A percentile compares a stretch with the other conserved stretches of the same genome.
Conservation (phyloP, 345 rosid genomes). For the Ailanthus altissimus region DNA sequence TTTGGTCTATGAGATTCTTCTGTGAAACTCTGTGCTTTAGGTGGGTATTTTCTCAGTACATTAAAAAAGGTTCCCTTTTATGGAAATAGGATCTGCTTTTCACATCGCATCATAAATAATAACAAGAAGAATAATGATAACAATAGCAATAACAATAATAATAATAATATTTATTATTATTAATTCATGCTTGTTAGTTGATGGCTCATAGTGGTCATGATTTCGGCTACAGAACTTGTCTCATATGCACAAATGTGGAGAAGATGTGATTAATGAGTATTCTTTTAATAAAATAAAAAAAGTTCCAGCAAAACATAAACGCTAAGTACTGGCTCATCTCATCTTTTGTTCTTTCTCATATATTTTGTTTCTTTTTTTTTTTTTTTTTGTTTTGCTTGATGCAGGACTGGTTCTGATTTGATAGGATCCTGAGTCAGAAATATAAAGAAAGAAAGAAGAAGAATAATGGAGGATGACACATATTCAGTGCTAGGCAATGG, state of each 20-base stretch:
- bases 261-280: slow-evolving; percentile 22
- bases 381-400: slow-evolving; percentile 8
- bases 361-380: neutral
- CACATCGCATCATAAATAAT: slow-evolving; percentile 44
- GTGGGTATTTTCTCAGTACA: slow-evolving; percentile 53
- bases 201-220: slow-evolving; percentile 41
- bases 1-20: slow-evolving; percentile 41
- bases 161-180: slow-evolving; percentile 1
- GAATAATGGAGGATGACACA: slow-evolving; percentile 62
- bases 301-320: neutral
- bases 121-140: slow-evolving; percentile 21
- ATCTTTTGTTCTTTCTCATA: slow-evolving; percentile 17
- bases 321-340: slow-evolving; percentile 7
- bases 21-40: slow-evolving; percentile 45
- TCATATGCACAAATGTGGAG: slow-evolving; percentile 35
- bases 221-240: slow-evolving; percentile 44
- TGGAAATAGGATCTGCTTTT: slow-evolving; percentile 66
- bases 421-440: slow-evolving; percentile 23
- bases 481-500: slow-evolving; percentile 52
- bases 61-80: slow-evolving; percentile 53
- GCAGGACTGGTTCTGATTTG: slow-evolving; percentile 36
- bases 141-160: slow-evolving; percentile 17
- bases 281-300: slow-evolving; percentile 5
- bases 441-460: neutral
- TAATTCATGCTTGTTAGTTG: slow-evolving; percentile 25